These are phyloP conservation scores for Schoenoplectus triqueter DNA, from an alignment of 202 grass and related monocot genomes.

Conservation along the genomic window DNA sequence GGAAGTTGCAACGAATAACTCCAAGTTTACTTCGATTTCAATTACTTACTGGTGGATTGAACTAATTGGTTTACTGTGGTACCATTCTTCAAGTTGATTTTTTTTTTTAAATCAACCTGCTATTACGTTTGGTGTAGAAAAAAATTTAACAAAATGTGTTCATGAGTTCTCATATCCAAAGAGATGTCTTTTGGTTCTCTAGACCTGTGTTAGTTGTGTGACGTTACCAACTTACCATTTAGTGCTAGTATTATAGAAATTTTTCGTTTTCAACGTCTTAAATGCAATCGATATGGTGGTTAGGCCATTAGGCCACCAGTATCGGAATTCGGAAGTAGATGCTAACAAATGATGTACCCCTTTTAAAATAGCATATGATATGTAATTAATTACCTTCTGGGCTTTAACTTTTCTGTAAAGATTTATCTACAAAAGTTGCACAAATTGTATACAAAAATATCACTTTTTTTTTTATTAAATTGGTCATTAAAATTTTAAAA, in stretches of 20 bases:
- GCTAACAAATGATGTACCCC: neutral
- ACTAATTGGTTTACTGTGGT: neutral
- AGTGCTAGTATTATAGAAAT: neutral
- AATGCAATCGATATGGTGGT: neutral
- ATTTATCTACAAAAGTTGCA: neutral
- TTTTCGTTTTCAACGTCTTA: neutral
- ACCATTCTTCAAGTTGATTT: neutral
- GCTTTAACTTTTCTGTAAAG: neutral
- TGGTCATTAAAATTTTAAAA: too few relatives aligned
- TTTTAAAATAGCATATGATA: constrained; percentile 10
- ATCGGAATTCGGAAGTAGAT: neutral
- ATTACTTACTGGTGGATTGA: neutral
- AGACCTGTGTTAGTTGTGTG: neutral
- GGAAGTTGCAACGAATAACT: constrained; percentile 64
- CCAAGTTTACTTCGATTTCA: neutral
- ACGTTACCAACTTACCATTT: neutral
- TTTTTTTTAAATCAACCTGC: constrained; percentile 1
- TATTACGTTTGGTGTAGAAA: neutral
- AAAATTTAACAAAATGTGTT: neutral
- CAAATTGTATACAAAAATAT: neutral
- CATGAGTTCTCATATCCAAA: neutral
- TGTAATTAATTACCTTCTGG: neutral
- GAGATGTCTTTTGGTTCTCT: neutral
- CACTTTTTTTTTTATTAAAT: too few relatives aligned
- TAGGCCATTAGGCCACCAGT: neutral